Conservation (phyloP, 108 stramenopile genomes). For the Mayamaea pseudoterrestris region DNA sequence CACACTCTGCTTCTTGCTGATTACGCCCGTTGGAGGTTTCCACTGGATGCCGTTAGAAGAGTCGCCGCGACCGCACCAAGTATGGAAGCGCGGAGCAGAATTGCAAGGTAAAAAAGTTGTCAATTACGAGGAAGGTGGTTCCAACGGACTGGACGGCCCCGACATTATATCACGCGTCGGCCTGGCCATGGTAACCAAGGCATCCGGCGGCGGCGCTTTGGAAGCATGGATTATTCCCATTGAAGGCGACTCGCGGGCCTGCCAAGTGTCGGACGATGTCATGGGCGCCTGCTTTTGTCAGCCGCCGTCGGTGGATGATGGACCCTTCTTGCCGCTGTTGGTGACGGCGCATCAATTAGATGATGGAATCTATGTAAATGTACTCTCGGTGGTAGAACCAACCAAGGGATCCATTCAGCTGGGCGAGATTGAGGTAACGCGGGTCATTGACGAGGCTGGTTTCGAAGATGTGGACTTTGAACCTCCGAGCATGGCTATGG, state of each 20-base stretch:
- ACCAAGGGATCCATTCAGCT: slow-evolving; percentile 4
- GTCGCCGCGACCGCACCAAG: slow-evolving; percentile 69
- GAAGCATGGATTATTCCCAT: slow-evolving; percentile 77
- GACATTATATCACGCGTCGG: slow-evolving; percentile 69
- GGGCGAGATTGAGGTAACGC: slow-evolving; percentile 9
- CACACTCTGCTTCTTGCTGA: slow-evolving; percentile 66
- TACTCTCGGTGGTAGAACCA: slow-evolving; percentile 14
- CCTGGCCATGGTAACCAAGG: slow-evolving; percentile 49
- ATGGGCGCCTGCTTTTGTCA: slow-evolving; percentile 65
- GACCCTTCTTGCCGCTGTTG: slow-evolving; percentile 48
- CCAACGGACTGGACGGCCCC: slow-evolving; percentile 52
- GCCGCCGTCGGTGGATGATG: slow-evolving; percentile 23
- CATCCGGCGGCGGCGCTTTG: slow-evolving; percentile 28
- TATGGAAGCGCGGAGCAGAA: slow-evolving; percentile 73
- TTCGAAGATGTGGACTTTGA: slow-evolving; percentile 29
- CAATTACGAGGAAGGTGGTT: slow-evolving; percentile 79
- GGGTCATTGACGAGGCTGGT: not conserved
- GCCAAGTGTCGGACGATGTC: slow-evolving; percentile 54
- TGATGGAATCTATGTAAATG: slow-evolving; percentile 22
- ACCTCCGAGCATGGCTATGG: slow-evolving; percentile 77
- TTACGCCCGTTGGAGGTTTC: slow-evolving; percentile 83
- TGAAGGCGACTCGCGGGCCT: slow-evolving; percentile 42
- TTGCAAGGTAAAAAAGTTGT: slow-evolving; percentile 80
- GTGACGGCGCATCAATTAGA: slow-evolving; percentile 26
- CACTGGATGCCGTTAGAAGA: slow-evolving; percentile 83